A percentile compares a stretch with the other conserved stretches of the same genome.
Conservation (phyloP, 78 protist genomes). For the Dictyostelium intermedium region DNA sequence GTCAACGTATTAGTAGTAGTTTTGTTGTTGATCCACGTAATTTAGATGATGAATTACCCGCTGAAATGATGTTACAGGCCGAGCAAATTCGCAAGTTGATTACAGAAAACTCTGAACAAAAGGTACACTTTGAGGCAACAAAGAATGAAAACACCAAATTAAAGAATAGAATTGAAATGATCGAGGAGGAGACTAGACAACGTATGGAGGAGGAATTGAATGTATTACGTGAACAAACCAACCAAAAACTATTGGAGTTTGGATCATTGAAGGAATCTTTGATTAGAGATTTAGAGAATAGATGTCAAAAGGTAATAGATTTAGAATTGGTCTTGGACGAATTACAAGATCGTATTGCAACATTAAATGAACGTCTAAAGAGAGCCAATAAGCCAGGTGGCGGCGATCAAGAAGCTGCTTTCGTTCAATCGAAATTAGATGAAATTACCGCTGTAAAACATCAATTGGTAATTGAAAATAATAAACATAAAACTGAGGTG, state of each 20-base stretch:
- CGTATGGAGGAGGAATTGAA: conserved; percentile 71
- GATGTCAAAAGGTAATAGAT: conserved; percentile 80
- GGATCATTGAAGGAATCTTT: conserved; percentile 53
- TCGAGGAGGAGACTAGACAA: conserved; percentile 54
- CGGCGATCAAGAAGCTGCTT: neutral
- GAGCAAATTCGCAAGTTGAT: conserved; percentile 50
- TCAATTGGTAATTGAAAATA: conserved; percentile 54
- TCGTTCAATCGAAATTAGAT: conserved; percentile 46
- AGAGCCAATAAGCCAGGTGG: conserved; percentile 16
- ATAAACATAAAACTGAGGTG: conserved; percentile 13
- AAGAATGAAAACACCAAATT: conserved; percentile 24
- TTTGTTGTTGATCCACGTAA: conserved; percentile 6
- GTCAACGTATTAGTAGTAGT: conserved; percentile 6
- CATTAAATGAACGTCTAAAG: conserved; percentile 45
- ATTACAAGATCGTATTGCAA: conserved; percentile 44
- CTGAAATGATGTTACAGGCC: conserved; percentile 73
- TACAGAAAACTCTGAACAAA: conserved; percentile 35
- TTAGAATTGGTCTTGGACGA: conserved; percentile 68
- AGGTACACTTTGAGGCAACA: neutral
- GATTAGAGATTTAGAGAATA: conserved; percentile 59
- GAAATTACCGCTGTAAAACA: conserved; percentile 67
- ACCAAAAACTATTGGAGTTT: conserved; percentile 54
- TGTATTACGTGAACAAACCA: conserved; percentile 55
- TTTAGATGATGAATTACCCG: conserved; percentile 25
- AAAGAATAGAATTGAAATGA: neutral